Percentiles rank a stretch among this genome's conserved stretches.
These are phyloP conservation scores for Sporothrix curviconia DNA, from an alignment of 2,329 filamentous ascomycete genomes.

Conservation along the genomic window DNA sequence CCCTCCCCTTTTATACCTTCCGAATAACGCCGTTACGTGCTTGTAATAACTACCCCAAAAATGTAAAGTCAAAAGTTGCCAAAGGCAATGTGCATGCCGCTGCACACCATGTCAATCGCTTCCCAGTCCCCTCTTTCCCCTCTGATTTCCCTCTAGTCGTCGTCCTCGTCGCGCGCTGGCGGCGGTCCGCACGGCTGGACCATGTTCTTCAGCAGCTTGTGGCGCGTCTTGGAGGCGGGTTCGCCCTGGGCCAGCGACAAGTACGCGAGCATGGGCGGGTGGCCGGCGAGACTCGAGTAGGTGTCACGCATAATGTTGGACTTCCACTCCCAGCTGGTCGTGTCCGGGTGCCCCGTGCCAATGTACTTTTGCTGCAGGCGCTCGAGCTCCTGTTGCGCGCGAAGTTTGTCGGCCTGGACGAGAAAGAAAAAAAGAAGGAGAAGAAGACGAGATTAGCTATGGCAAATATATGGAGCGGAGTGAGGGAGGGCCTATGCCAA, in stretches of 20 bases:
- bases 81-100: too few species aligned
- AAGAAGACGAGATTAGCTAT: neutral
- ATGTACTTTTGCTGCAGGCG: slow-evolving; percentile 92
- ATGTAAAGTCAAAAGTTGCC: too few species aligned
- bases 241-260: slow-evolving; percentile 87
- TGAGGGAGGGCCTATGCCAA: too few species aligned
- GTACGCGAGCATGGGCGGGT: slow-evolving; percentile 81
- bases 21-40: too few species aligned
- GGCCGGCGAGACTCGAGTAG: slow-evolving; percentile 80
- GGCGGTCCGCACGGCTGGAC: slow-evolving; percentile 54
- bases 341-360: slow-evolving; percentile 93
- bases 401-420: slow-evolving; percentile 84
- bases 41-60: too few species aligned
- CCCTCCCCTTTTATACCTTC: too few species aligned
- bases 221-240: slow-evolving; percentile 69
- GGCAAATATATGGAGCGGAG: neutral
- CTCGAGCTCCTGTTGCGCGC: slow-evolving; percentile 95
- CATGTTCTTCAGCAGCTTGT: slow-evolving; percentile 78
- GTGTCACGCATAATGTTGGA: slow-evolving; percentile 94
- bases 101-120: too few species aligned
- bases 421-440: neutral
- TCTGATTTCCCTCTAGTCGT: slow-evolving; percentile 6
- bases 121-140: too few species aligned
- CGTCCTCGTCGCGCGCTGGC: slow-evolving; percentile 49
- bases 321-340: slow-evolving; percentile 94